A percentile compares a stretch with the other conserved stretches of the same genome.
phyloP scores from a whole-genome alignment of 2,329 filamentous ascomycete genomes.

The Exophiala mesophila region DNA sequence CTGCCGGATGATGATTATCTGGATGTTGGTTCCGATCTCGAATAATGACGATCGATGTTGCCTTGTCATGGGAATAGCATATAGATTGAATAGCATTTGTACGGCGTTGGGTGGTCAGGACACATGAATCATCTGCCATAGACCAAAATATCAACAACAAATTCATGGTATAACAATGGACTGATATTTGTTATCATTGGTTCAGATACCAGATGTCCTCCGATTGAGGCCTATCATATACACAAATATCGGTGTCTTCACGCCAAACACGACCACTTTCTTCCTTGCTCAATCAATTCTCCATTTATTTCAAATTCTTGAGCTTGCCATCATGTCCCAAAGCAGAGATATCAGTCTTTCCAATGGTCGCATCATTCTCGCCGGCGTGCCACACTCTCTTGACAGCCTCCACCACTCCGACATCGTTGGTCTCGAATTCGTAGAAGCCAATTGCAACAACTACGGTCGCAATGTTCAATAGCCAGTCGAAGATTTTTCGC shows the following conservation, averaged over 20 bases:
- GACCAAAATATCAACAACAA: conserved; percentile 1
- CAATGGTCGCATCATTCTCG: conserved; percentile 21
- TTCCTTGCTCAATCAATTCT: too few relatives aligned
- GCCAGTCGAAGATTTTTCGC: conserved; percentile 67
- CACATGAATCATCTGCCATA: too few relatives aligned
- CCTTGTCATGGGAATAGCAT: neutral
- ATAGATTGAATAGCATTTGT: conserved; percentile 1
- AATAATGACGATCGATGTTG: conserved; percentile 12
- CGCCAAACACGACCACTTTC: too few relatives aligned
- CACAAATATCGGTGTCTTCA: conserved; percentile 3
- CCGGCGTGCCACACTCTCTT: conserved; percentile 85
- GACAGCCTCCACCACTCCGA: conserved; percentile 84
- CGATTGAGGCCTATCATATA: conserved; percentile 17
- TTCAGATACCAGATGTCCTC: too few relatives aligned
- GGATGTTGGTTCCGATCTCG: conserved; percentile 38
- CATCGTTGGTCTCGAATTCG: conserved; percentile 98
- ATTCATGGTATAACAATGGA: too few relatives aligned
- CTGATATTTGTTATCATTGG: too few relatives aligned
- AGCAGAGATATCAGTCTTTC: conserved; percentile 14
- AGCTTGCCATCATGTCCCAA: conserved; percentile 23
- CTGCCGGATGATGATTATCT: conserved; percentile 38
- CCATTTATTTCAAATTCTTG: conserved; percentile 16
- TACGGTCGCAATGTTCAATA: conserved; percentile 71
- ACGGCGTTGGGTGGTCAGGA: conserved; percentile 6
- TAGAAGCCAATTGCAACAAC: conserved; percentile 84